Conservation (phyloP, 1,284 basidiomycete species). For the Xanthoconium separans region DNA sequence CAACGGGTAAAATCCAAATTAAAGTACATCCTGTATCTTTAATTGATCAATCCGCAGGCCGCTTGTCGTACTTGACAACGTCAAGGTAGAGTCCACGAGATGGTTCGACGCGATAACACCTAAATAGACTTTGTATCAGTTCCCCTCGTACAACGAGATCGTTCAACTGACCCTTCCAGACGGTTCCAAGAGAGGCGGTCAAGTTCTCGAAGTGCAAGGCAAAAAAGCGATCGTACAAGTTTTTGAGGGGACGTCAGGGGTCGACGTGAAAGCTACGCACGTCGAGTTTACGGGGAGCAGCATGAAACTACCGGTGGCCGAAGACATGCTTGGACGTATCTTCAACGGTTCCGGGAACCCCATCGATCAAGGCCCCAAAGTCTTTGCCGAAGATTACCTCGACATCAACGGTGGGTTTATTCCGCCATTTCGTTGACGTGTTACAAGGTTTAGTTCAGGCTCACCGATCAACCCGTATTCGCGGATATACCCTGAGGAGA, state of each 20-base stretch:
- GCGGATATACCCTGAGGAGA: conserved; percentile 99
- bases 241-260: conserved; percentile 97
- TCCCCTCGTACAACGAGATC: conserved; percentile 99
- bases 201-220: conserved; percentile 97
- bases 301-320: conserved; percentile 99
- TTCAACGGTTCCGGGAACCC: conserved; percentile 99
- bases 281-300: conserved; percentile 98
- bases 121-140: conserved; percentile 48
- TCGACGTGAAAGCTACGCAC: conserved; percentile 96
- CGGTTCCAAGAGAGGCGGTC: conserved; percentile 92
- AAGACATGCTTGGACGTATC: conserved; percentile 98
- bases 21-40: background rate
- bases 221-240: conserved; percentile 99
- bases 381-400: conserved; percentile 98
- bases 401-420: conserved; percentile 89
- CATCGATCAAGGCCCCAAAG: conserved; percentile 98
- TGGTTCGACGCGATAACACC: conserved; percentile 7
- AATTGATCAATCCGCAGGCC: conserved; percentile 52
- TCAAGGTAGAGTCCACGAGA: conserved; percentile 67
- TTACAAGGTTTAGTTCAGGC: conserved; percentile 50
- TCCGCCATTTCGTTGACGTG: background rate
- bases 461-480: conserved; percentile 99
- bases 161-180: conserved; percentile 96
- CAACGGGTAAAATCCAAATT: conserved; percentile 71
- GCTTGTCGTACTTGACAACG: conserved; percentile 96